Evolutionary conservation across 1,139 yeast species (phyloP).

Genomic region (Yamadazyma membranifaciens): DNA sequence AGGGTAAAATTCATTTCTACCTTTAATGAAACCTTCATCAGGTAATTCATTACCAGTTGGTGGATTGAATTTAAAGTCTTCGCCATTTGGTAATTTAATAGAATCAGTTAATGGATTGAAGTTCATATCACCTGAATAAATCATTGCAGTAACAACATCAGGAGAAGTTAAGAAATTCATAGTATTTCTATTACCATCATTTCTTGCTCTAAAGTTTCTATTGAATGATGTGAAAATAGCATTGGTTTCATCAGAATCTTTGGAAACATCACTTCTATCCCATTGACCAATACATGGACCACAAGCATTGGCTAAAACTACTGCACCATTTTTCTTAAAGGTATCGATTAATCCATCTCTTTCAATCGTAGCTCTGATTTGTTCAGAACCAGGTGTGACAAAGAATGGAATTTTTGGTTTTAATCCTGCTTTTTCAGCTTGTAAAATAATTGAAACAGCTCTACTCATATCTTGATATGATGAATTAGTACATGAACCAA

Average conservation of each 20-base stretch:
- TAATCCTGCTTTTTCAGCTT: slow-evolving; percentile 81
- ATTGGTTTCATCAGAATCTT: slow-evolving; percentile 63
- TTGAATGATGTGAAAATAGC: slow-evolving; percentile 94
- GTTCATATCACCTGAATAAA: slow-evolving; percentile 84
- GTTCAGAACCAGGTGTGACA: slow-evolving; percentile 99
- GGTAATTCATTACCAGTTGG: slow-evolving; percentile 90
- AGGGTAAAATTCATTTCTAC: slow-evolving; percentile 84
- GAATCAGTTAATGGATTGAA: slow-evolving; percentile 87
- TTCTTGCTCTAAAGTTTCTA: slow-evolving; percentile 95
- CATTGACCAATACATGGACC: slow-evolving; percentile 99
- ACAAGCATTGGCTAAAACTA: slow-evolving; percentile 94
- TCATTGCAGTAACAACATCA: slow-evolving; percentile 95
- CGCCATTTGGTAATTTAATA: slow-evolving; percentile 63
- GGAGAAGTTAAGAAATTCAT: slow-evolving; percentile 97
- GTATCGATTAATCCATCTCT: slow-evolving; percentile 85
- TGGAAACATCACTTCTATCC: slow-evolving; percentile 75
- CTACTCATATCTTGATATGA: slow-evolving; percentile 98
- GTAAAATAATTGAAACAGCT: slow-evolving; percentile 81
- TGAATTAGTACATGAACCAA: slow-evolving; percentile 97
- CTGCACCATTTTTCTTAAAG: slow-evolving; percentile 82
- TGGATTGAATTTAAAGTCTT: slow-evolving; percentile 67
- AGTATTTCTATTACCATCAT: slow-evolving; percentile 95
- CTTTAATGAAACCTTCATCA: slow-evolving; percentile 70
- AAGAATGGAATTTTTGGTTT: slow-evolving; percentile 91
- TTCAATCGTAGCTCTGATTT: slow-evolving; percentile 94